These are phyloP conservation scores for Geotrichum australiense DNA, from an alignment of 1,139 yeast genomes.

Conservation along the genomic window DNA sequence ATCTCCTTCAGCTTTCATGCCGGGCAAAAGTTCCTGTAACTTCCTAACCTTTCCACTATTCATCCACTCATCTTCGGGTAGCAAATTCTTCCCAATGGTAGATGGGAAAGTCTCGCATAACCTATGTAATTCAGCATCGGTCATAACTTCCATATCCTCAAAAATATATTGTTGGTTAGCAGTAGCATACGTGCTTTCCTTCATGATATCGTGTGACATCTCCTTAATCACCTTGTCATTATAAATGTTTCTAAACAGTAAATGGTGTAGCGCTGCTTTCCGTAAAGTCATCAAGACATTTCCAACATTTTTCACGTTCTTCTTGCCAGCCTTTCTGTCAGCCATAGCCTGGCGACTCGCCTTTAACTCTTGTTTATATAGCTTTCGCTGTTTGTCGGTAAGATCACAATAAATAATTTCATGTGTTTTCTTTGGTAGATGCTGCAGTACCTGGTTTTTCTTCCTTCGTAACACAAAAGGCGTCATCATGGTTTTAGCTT, in stretches of 20 bases:
- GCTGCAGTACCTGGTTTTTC: conserved; percentile 84
- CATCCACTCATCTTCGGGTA: conserved; percentile 52
- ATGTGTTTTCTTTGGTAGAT: conserved; percentile 72
- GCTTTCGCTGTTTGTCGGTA: conserved; percentile 47
- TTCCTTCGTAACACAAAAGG: conserved; percentile 92
- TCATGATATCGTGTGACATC: conserved; percentile 76
- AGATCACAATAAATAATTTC: conserved; percentile 58
- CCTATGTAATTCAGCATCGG: conserved; percentile 76
- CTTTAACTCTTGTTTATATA: conserved; percentile 55
- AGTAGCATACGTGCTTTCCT: conserved; percentile 66
- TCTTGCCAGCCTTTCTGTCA: conserved; percentile 38
- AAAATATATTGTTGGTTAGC: conserved; percentile 70
- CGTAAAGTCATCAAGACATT: conserved; percentile 91
- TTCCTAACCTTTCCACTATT: conserved; percentile 70
- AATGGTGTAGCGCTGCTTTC: conserved; percentile 94
- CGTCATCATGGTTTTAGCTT: conserved; percentile 97
- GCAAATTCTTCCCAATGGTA: conserved; percentile 49
- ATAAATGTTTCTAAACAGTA: conserved; percentile 70
- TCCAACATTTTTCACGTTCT: conserved; percentile 37
- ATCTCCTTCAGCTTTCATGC: conserved; percentile 56
- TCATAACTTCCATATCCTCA: conserved; percentile 97
- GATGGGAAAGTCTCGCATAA: conserved; percentile 71
- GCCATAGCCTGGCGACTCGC: conserved; percentile 44
- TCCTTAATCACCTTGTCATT: conserved; percentile 45
- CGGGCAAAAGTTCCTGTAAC: conserved; percentile 52